These are phyloP conservation scores for Phaseolus coccineus DNA, from an alignment of 331 rosid species.

Conservation along the genomic window DNA sequence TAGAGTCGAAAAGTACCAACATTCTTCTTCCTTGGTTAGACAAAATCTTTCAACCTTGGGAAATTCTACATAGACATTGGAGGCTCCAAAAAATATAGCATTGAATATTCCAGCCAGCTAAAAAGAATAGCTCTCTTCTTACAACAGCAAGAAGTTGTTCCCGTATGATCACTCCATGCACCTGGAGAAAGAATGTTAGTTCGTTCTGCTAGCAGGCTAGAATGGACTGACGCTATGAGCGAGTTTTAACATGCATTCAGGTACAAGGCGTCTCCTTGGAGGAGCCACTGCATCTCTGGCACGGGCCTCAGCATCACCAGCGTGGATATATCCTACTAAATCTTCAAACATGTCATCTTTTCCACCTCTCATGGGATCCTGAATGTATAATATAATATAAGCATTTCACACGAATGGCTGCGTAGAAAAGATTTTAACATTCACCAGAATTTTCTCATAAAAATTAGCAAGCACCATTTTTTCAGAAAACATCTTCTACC, in stretches of 20 bases:
- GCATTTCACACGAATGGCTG: background rate
- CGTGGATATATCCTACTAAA: constrained; percentile 71
- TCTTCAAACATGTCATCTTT: constrained; percentile 83
- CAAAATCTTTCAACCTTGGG: too few relatives aligned
- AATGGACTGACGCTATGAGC: constrained; percentile 93
- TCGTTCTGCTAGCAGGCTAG: constrained; percentile 41
- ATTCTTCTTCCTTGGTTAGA: too few relatives aligned
- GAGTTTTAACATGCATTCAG: constrained; percentile 86
- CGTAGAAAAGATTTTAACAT: background rate
- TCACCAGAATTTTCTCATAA: background rate
- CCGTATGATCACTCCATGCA: too few relatives aligned
- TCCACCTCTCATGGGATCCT: constrained; percentile 99
- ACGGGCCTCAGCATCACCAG: constrained; percentile 72
- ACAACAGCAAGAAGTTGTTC: too few relatives aligned
- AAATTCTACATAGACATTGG: too few relatives aligned
- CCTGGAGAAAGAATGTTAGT: background rate
- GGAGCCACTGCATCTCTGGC: constrained; percentile 79
- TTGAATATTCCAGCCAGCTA: too few relatives aligned
- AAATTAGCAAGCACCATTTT: background rate
- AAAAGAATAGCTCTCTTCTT: too few relatives aligned
- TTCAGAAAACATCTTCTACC: background rate
- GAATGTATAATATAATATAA: background rate
- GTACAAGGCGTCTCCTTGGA: constrained; percentile 91
- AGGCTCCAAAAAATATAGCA: too few relatives aligned
- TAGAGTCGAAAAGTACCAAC: too few relatives aligned